Conservation (phyloP, 768 basidiomycete species). For the Podaxis sp. region DNA sequence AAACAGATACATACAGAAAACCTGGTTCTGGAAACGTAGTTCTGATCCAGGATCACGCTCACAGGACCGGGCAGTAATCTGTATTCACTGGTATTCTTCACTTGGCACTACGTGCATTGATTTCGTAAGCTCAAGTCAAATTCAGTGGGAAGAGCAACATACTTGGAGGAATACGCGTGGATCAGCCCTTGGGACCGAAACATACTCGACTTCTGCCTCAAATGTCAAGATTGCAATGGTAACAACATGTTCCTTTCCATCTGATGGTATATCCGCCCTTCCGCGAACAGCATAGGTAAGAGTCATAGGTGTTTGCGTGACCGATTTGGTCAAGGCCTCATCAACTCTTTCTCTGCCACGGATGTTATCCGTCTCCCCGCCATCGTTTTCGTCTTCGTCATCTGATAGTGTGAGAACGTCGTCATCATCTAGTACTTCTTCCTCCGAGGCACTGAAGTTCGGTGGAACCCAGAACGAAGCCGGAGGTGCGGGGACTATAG, state of each 20-base stretch:
- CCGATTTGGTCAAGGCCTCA: slow-evolving; percentile 20
- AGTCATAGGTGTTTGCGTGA: slow-evolving; percentile 52
- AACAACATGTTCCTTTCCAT: slow-evolving; percentile 55
- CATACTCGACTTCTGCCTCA: slow-evolving; percentile 43
- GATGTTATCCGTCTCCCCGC: neutral
- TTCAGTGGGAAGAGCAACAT: slow-evolving; percentile 11
- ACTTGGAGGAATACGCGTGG: slow-evolving; percentile 53
- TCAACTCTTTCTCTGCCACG: neutral
- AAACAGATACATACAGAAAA: slow-evolving; percentile 34
- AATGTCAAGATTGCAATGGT: slow-evolving; percentile 49
- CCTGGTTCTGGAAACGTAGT: slow-evolving; percentile 51
- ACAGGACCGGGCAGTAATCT: slow-evolving; percentile 53
- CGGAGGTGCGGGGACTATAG: neutral
- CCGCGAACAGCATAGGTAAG: slow-evolving; percentile 54
- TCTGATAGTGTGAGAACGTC: neutral
- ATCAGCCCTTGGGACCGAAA: slow-evolving; percentile 49
- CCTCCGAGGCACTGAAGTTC: neutral
- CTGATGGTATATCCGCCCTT: slow-evolving; percentile 49
- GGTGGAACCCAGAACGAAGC: slow-evolving; percentile 4
- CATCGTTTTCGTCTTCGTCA: neutral
- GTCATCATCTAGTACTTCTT: neutral
- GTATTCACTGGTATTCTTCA: slow-evolving; percentile 60
- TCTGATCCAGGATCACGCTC: slow-evolving; percentile 57
- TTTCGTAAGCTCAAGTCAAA: slow-evolving; percentile 1
- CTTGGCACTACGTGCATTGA: slow-evolving; percentile 34